A percentile compares a stretch with the other conserved stretches of the same genome.
phyloP scores from a whole-genome alignment of 441 rosid species.

The Bocquillonia castaneifolia region DNA sequence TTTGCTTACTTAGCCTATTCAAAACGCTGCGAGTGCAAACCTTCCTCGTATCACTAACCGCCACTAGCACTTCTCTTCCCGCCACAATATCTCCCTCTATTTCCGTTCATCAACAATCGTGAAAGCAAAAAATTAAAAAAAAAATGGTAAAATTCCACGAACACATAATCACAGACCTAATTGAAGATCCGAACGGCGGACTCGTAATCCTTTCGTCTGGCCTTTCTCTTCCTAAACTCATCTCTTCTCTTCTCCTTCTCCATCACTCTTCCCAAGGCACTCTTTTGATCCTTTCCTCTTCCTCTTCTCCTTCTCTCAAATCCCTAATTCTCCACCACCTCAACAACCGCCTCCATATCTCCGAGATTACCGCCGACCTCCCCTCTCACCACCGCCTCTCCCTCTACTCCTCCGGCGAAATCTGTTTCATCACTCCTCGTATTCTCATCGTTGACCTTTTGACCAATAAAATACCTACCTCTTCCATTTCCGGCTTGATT shows the following conservation, averaged over 20 bases:
- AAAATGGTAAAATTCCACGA: slow-evolving; percentile 74
- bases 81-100: too few relatives aligned
- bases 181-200: slow-evolving; percentile 72
- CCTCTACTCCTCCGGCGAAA: slow-evolving; percentile 68
- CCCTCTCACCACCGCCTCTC: slow-evolving; percentile 69
- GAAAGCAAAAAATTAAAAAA: too few relatives aligned
- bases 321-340: slow-evolving; percentile 51
- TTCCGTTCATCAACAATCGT: too few relatives aligned
- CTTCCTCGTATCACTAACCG: not conserved
- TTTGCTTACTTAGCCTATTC: not conserved
- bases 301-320: slow-evolving; percentile 59
- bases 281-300: slow-evolving; percentile 61
- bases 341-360: slow-evolving; percentile 26
- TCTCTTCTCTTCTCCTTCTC: slow-evolving; percentile 65
- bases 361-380: slow-evolving; percentile 79
- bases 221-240: slow-evolving; percentile 64
- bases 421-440: slow-evolving; percentile 72
- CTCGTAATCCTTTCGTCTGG: slow-evolving; percentile 79
- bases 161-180: slow-evolving; percentile 68
- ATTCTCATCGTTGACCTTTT: slow-evolving; percentile 91
- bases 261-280: slow-evolving; percentile 71
- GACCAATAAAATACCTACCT: slow-evolving; percentile 49
- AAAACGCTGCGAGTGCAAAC: too few relatives aligned
- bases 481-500: slow-evolving; percentile 55
- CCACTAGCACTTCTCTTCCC: too few relatives aligned